Evolutionary conservation across 495 filamentous ascomycete genomes (phyloP).

Genomic region (Cryomyces minteri): DNA sequence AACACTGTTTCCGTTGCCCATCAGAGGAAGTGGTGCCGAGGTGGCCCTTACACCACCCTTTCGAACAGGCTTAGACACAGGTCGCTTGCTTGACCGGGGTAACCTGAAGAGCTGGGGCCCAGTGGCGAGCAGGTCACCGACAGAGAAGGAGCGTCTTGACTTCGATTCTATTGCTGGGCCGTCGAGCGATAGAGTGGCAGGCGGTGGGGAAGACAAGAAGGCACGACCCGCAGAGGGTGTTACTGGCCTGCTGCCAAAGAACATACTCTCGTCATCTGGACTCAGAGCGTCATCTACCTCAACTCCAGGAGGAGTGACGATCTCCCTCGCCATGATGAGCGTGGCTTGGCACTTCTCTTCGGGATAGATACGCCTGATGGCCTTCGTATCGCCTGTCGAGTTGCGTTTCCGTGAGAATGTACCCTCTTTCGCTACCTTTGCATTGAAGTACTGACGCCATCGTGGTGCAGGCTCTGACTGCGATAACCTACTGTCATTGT

Average conservation of each 20-base stretch:
- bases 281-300: conserved; percentile 17
- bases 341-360: conserved; percentile 10
- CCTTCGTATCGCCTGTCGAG: conserved; percentile 9
- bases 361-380: conserved; percentile 18
- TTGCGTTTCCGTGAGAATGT: conserved; percentile 10
- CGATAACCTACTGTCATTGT: not conserved
- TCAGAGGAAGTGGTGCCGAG: conserved; percentile 15
- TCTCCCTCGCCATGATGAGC: conserved; percentile 13
- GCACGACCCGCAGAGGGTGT: conserved; percentile 3
- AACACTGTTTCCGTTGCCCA: conserved; percentile 12
- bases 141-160: conserved; percentile 21
- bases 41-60: conserved; percentile 2
- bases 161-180: not conserved
- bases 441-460: conserved; percentile 19
- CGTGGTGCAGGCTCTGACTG: conserved; percentile 4
- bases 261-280: conserved; percentile 11
- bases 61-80: conserved; percentile 9
- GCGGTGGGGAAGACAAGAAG: not conserved
- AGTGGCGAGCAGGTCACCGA: conserved; percentile 16
- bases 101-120: conserved; percentile 13
- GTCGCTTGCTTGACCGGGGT: conserved; percentile 9
- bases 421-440: conserved; percentile 12
- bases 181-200: not conserved
- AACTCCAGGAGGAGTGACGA: conserved; percentile 6
- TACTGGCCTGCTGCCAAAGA: conserved; percentile 13